Conservation (phyloP, 169 alveolate species). For the Condylostoma magnum region DNA sequence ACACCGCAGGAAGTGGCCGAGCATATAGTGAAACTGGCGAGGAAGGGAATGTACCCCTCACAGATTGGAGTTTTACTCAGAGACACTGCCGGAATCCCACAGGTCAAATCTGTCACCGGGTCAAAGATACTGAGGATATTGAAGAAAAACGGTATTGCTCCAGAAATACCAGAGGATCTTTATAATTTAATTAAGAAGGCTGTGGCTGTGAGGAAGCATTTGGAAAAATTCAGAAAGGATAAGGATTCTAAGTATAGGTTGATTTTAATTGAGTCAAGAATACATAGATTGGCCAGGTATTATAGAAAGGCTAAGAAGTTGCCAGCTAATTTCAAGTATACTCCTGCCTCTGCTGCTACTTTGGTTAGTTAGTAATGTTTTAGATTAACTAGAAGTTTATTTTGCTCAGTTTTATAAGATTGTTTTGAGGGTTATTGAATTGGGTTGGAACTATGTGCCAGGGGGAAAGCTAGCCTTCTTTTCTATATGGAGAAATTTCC, state of each 20-base stretch:
- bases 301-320: slow-evolving; percentile 94
- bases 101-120: slow-evolving; percentile 95
- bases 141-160: slow-evolving; percentile 94
- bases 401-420: no score
- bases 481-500: no score
- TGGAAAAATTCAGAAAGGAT: slow-evolving; percentile 96
- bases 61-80: slow-evolving; percentile 98
- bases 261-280: slow-evolving; percentile 96
- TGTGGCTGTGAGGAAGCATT: slow-evolving; percentile 97
- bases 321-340: slow-evolving; percentile 98
- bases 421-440: no score
- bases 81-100: slow-evolving; percentile 97
- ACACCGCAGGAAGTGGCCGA: slow-evolving; percentile 93
- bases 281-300: slow-evolving; percentile 98
- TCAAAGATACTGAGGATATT: slow-evolving; percentile 95
- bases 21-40: slow-evolving; percentile 94
- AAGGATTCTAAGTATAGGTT: slow-evolving; percentile 96
- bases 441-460: no score
- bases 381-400: not conserved
- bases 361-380: slow-evolving; percentile 65
- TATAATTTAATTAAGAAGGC: slow-evolving; percentile 98
- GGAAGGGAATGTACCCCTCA: slow-evolving; percentile 98
- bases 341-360: slow-evolving; percentile 85
- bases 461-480: no score
- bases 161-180: slow-evolving; percentile 98